Evolutionary conservation across 352 stramenopile genomes (phyloP), one percentile per base, ranked within the genome.

Genomic region (Globisporangium nagaii): DNA sequence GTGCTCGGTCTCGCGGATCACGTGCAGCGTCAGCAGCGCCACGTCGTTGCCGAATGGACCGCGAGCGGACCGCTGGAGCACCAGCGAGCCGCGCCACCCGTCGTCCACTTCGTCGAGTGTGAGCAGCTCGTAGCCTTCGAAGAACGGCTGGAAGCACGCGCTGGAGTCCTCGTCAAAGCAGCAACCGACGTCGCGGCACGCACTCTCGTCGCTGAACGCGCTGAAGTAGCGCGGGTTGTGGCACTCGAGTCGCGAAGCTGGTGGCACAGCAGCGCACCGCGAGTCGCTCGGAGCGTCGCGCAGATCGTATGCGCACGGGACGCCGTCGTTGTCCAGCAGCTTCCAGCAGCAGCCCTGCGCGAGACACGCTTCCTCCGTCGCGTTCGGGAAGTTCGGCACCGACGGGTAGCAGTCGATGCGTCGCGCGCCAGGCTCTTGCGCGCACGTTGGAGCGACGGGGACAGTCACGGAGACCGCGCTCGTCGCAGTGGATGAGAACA

Each of bases 281-380:
- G 12, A 19, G 1, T 48, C 9, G 0, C 36, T 15, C 0, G 77
- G 74, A 8, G 50, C 24, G 1, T 57, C 60, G 9, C 68, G 37
- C 0, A 37, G 54, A 7, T 75, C 73, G 63, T 88, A 93, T 7
- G 76, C 80, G 50, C 85, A 95, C 8, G 78, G 74, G 7, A 88
- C 30, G 19, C 69, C 71, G 40, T 56, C 57, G 28, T 84, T 85
- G 27, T 82, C 62, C 11, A 91, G 65, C 47, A 60, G 65, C 42
- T 88, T 70, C 81, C 81, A 93, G 76, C 81, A 93, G 49, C 85
- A 95, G 22, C 85, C 85, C 52, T 95, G 85, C 3, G 83, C 85
- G 22, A 84, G 53, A 70, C 85, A 95, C 19, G 79, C 48, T 48
- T 95, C 85, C 40, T 91, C 81, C 17, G 81, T 93, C 28, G 65